phyloP scores from a whole-genome alignment of 1,284 basidiomycete species.

The Fomitopsis betulina region DNA sequence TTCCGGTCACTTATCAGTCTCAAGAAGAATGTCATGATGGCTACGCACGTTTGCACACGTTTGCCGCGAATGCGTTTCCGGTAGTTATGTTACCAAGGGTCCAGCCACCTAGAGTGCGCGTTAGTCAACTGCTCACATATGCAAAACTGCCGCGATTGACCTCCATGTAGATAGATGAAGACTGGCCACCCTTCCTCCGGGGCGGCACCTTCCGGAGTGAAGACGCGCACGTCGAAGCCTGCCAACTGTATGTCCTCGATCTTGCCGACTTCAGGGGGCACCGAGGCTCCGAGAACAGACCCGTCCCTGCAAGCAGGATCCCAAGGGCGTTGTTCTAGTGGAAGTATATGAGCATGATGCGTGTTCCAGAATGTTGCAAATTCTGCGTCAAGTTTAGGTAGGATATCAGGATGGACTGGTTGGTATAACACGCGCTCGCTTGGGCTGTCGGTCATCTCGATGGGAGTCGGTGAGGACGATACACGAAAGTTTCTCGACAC shows the following conservation, averaged over 20 bases:
- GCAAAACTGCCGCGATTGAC: conserved; percentile 23
- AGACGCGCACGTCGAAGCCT: conserved; percentile 47
- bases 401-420: conserved; percentile 54
- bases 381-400: conserved; percentile 53
- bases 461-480: too few relatives aligned
- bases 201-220: conserved; percentile 48
- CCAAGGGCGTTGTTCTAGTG: conserved; percentile 57
- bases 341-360: conserved; percentile 37
- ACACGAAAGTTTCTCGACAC: too few relatives aligned
- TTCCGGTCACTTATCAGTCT: background rate
- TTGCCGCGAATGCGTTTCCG: conserved; percentile 54
- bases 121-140: background rate
- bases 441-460: too few relatives aligned
- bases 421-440: conserved; percentile 27
- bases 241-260: conserved; percentile 44
- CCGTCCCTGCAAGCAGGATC: conserved; percentile 47
- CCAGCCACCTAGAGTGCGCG: conserved; percentile 51
- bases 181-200: conserved; percentile 56
- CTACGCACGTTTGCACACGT: conserved; percentile 48
- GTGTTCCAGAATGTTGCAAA: conserved; percentile 58
- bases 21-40: background rate
- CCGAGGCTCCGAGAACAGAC: conserved; percentile 54
- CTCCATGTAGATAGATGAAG: conserved; percentile 60
- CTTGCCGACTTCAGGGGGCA: conserved; percentile 48
- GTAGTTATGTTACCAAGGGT: conserved; percentile 58